Evolutionary conservation across 2,329 filamentous ascomycete genomes (phyloP), one percentile per base, ranked within the genome.

Genomic region (Aspergillus ruber): DNA sequence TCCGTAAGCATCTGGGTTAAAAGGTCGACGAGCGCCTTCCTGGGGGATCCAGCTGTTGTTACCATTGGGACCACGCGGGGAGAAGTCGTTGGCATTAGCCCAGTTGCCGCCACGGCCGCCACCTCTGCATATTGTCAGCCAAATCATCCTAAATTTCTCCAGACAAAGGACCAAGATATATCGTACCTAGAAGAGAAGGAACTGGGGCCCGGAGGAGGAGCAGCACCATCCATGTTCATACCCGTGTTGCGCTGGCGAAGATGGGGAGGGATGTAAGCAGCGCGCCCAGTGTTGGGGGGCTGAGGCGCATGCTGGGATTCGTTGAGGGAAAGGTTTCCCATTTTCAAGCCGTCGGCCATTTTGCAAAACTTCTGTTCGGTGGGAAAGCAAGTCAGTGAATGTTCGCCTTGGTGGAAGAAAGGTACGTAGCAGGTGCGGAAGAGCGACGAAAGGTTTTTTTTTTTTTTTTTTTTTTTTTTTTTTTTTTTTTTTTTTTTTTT

Each of bases 211-310:
- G 64, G 60, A 46, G 61, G 54, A 51, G 67, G 57, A 43, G 57
- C 58, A 52, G 61, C 55, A 39, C 67, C 69, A 53, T 73, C 71
- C 55, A 72, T 66, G 41, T 61, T 62, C 29, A 66, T 62, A 48
- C 65, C 65, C 50, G 58, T 57, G 46, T 59, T 58, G 50, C 66
- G 67, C 46, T 66, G 63, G 56, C 81, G 79, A 56, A 83, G 76
- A 67, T 84, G 81, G 60, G 81, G 81, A 61, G 81, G 81, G 58
- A 84, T 83, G 69, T 84, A 84, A 59, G 81, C 77, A 66, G 79
- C 74, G 63, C 80, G 81, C 59, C 78, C 77, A 51, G 68, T 66
- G 57, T 68, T 68, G 59, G 71, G 69, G 52, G 56, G 71, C 45
- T 50, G 52, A 45, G 69, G 67, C 48, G 78, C 80, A 65, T 83